Base-by-base conservation (phyloP, 768 basidiomycete genomes). In the Kondoa malvinella region DNA sequence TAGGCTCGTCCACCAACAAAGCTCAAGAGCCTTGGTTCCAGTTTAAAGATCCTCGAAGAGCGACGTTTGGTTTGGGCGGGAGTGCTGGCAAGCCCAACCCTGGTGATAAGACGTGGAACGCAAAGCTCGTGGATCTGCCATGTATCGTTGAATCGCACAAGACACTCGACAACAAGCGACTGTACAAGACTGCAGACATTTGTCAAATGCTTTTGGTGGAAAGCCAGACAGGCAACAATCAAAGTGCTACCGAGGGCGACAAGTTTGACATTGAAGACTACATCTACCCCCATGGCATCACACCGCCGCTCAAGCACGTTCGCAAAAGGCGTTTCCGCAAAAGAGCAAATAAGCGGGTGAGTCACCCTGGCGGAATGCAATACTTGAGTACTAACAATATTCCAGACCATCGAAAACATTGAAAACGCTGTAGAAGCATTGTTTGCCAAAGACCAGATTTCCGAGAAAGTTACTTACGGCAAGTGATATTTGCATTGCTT, bases 151-250 rank as follows among this genome's bases (percentile, higher is more conserved):
- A 99, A 75, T 84, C 89, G 15, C 92, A 97, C 77, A 96, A 96
- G 81, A 91, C 94, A 1, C 78, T 94, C 63, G 95, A 97, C 78
- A 88, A 86, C 76, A 72, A 72, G 16, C 91, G 95, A 75, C 87
- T 95, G 84, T 95, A 97, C 81, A 99, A 99, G 78, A 89, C 92
- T 3, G 92, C 92, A 50, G 95, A 99, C 76, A 94, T 99, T 78
- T 94, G 89, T 79, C 92, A 95, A 90, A 96, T 96, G 92, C 83
- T 99, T 57, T 85, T 95, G 1, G 85, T 95, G 27, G 89, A 86
- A 69, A 68, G 77, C 25, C 76, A 75, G 12, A 76, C 79, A 57
- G 59, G 70, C 4, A 69, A 71, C 25, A 78, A 89, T 70, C 83
- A 83, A 60, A 79, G 88, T 67, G 82, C 85, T 32, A 79, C 79